These are phyloP conservation scores for Ophiosphaerella korrae DNA, from an alignment of 2,329 filamentous ascomycete genomes.

Conservation along the genomic window DNA sequence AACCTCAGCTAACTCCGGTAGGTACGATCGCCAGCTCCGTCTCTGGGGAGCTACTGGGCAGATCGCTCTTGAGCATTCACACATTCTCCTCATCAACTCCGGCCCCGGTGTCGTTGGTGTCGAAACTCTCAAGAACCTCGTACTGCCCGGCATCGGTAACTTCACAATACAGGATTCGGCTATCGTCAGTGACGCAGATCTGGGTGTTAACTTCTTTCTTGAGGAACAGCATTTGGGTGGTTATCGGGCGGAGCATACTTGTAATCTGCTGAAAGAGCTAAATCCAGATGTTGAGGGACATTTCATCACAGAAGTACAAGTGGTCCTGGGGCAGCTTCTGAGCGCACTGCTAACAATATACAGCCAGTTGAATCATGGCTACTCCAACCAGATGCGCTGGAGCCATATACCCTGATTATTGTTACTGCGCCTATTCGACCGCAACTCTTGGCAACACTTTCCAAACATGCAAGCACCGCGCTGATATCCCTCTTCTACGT, in stretches of 20 bases:
- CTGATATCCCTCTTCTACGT: slow-evolving; percentile 78
- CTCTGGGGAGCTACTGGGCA: slow-evolving; percentile 95
- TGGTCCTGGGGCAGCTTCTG: neutral
- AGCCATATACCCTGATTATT: slow-evolving; percentile 64
- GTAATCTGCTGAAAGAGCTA: slow-evolving; percentile 78
- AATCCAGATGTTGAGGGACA: slow-evolving; percentile 89
- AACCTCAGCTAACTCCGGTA: slow-evolving; percentile 48
- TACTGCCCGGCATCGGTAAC: slow-evolving; percentile 85
- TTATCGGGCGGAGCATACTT: slow-evolving; percentile 77
- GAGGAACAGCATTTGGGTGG: slow-evolving; percentile 78
- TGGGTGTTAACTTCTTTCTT: slow-evolving; percentile 97
- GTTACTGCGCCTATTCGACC: slow-evolving; percentile 64
- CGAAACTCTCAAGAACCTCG: slow-evolving; percentile 95
- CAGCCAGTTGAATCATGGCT: slow-evolving; percentile 54
- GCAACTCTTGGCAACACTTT: slow-evolving; percentile 57
- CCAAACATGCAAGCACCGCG: slow-evolving; percentile 57
- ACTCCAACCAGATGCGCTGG: slow-evolving; percentile 46
- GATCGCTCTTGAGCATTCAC: slow-evolving; percentile 84
- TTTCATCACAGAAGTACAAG: slow-evolving; percentile 63
- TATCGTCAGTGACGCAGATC: slow-evolving; percentile 76
- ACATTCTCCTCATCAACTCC: slow-evolving; percentile 88
- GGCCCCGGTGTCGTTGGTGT: slow-evolving; percentile 85
- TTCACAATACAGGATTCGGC: slow-evolving; percentile 90
- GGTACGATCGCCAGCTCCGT: slow-evolving; percentile 90
- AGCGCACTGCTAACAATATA: slow-evolving; percentile 16